These are phyloP conservation scores for Beta corolliflora DNA, from an alignment of 179 eudicot species.

Conservation along the genomic window DNA sequence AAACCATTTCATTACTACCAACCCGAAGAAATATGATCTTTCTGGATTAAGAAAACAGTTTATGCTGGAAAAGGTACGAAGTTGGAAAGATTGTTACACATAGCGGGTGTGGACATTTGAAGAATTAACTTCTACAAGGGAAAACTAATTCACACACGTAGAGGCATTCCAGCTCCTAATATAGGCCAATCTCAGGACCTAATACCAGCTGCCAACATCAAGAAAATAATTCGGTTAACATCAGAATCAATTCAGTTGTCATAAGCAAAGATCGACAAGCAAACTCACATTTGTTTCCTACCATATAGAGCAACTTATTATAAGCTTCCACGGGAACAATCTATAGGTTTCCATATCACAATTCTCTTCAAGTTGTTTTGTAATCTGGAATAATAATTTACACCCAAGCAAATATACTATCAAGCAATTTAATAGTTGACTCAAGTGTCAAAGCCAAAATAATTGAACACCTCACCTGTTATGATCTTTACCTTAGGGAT, in stretches of 20 bases:
- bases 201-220: too few species aligned
- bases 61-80: not conserved
- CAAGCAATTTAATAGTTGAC: not conserved
- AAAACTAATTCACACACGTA: not conserved
- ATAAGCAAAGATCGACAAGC: not conserved
- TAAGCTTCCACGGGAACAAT: slow-evolving; percentile 63
- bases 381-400: slow-evolving; percentile 49
- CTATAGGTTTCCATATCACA: slow-evolving; percentile 69
- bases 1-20: too few species aligned
- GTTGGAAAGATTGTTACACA: not conserved
- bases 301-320: slow-evolving; percentile 69
- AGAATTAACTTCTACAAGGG: not conserved
- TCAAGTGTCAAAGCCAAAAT: not conserved
- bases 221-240: too few species aligned
- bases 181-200: too few species aligned
- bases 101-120: not conserved
- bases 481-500: slow-evolving; percentile 71
- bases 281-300: slow-evolving; percentile 82
- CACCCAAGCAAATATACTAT: slow-evolving; percentile 4
- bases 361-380: slow-evolving; percentile 83
- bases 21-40: too few species aligned
- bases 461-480: not conserved
- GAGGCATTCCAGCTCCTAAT: not conserved
- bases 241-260: too few species aligned
- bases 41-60: not conserved